phyloP scores from a whole-genome alignment of 73 alveolate species.

The Symbiodinium natans region DNA sequence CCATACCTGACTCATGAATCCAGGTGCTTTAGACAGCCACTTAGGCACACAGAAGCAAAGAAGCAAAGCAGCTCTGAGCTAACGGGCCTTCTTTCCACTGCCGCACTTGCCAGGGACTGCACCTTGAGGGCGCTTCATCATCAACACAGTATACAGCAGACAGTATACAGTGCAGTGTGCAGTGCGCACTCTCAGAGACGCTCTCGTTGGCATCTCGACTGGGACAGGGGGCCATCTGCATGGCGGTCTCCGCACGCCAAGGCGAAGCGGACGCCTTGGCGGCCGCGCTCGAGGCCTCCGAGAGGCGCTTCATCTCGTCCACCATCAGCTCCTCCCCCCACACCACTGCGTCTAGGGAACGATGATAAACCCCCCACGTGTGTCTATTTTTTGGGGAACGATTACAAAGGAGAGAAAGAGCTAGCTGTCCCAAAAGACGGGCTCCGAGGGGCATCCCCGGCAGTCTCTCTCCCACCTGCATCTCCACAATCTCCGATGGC shows the following conservation, averaged over 20 bases:
- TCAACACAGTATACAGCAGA: neutral
- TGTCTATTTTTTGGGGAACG: no score
- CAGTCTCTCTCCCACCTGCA: no score
- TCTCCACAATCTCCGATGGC: conserved; percentile 80
- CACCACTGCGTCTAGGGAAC: neutral
- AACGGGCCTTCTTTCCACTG: conserved; percentile 68
- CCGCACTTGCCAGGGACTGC: conserved; percentile 64
- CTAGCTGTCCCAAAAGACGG: neutral
- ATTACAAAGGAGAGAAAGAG: no score
- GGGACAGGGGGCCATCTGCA: conserved; percentile 51
- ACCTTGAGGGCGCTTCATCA: conserved; percentile 1
- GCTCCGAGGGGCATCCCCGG: no score
- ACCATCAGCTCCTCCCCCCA: conserved; percentile 93
- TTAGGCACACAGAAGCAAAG: no score
- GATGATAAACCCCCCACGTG: no score
- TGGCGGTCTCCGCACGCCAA: conserved; percentile 73
- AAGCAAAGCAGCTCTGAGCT: no score
- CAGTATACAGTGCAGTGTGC: neutral
- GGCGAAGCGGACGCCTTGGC: conserved; percentile 42
- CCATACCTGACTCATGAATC: conserved; percentile 20
- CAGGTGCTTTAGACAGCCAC: neutral
- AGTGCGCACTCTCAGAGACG: no score
- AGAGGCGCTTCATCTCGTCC: conserved; percentile 89
- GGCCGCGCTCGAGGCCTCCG: conserved; percentile 59
- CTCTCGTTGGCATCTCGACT: neutral